Evolutionary conservation across 23 red algal genomes (phyloP).

Genomic region (Agarophyton chilense): DNA sequence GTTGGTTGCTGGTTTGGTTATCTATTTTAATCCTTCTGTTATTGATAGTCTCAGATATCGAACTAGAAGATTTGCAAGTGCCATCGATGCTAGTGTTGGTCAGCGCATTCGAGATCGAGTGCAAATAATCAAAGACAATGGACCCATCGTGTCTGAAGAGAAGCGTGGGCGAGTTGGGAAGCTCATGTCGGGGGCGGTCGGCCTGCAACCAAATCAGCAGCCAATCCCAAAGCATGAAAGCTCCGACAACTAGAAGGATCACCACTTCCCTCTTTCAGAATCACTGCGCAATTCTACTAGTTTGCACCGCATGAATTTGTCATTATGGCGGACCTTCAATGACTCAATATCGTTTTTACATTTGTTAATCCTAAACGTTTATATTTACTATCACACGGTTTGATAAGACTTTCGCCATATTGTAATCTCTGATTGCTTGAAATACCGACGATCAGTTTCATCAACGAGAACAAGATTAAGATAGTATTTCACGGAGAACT

Average conservation of each 20-base stretch:
- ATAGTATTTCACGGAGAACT: slow-evolving; percentile 97
- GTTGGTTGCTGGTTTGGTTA: background rate
- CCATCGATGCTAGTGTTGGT: slow-evolving; percentile 3
- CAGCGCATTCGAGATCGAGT: background rate
- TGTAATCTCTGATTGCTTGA: slow-evolving; percentile 94
- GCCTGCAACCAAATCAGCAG: background rate
- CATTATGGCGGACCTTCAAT: background rate
- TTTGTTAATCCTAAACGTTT: background rate
- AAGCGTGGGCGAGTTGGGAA: background rate
- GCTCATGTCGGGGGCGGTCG: slow-evolving; percentile 6
- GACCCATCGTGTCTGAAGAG: slow-evolving; percentile 5
- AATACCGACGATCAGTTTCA: slow-evolving; percentile 93
- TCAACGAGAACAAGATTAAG: slow-evolving; percentile 96
- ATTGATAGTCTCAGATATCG: background rate
- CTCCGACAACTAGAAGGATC: background rate
- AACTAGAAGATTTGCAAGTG: background rate
- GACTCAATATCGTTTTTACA: background rate
- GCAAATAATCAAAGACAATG: background rate
- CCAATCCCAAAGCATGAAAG: background rate
- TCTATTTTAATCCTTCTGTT: slow-evolving; percentile 36
- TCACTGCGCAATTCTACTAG: background rate
- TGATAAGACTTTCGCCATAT: slow-evolving; percentile 54
- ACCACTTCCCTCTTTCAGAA: background rate
- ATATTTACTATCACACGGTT: slow-evolving; percentile 7
- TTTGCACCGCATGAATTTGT: background rate